Evolutionary conservation across 805 yeast genomes (phyloP), one percentile per base, ranked within the genome.

Genomic region (Maudiozyma barnettii): DNA sequence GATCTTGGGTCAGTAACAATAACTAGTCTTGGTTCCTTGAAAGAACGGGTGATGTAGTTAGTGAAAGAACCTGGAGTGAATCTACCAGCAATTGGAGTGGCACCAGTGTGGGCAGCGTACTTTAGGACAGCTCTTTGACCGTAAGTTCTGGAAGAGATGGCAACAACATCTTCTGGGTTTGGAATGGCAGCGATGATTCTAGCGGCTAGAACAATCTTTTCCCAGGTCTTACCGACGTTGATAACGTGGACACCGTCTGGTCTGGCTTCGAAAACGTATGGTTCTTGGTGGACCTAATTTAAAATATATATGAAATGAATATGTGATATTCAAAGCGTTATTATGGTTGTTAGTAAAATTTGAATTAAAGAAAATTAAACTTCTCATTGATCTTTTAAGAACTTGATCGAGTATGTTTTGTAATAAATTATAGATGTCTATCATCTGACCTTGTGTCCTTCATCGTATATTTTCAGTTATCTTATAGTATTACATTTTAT

Each of bases 21-120:
- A 73, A 93, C 89, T 73, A 93, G 84, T 81, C 99, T 88, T 82
- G 99, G 99, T 82, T 93, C 99, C 81, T 91, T 93, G 96, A 93
- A 93, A 66, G 97, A 88, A 79, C 97, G 91, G 77, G 99, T 93
- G 82, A 91, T 93, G 81, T 93, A 93, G 82, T 93, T 93, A 74
- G 99, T 93, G 93, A 93, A 93, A 80, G 85, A 83, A 87, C 99
- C 99, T 78, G 99, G 99, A 68, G 99, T 93, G 86, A 93, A 93
- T 81, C 99, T 89, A 78, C 99, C 99, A 67, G 99, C 99, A 79
- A 93, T 91, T 73, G 99, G 90, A 65, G 98, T 91, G 64, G 99
- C 96, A 76, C 98, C 98, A 67, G 98, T 90, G 90, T 93, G 98
- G 67, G 96, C 87, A 71, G 99, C 97, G 71, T 84, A 93, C 81